A percentile compares a stretch with the other conserved stretches of the same genome.
phyloP scores from a whole-genome alignment of 2,329 filamentous ascomycete species.

The Alternaria arbusti region DNA sequence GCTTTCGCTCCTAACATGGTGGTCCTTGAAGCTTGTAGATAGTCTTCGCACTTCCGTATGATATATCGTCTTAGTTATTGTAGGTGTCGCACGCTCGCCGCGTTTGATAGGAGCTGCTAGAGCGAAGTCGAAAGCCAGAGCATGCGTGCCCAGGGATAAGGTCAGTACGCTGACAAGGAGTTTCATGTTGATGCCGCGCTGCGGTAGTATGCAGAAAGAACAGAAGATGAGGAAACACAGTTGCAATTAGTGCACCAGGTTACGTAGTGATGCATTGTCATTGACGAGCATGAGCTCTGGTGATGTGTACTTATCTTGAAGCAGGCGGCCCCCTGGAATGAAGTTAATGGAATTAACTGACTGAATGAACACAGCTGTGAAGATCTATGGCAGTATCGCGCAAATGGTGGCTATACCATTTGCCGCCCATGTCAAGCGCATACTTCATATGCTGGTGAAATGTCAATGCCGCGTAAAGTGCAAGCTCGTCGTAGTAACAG shows the following conservation, averaged over 20 bases:
- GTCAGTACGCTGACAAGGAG: not conserved
- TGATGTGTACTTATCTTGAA: not conserved
- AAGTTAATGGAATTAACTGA: not conserved
- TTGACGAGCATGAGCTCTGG: not conserved
- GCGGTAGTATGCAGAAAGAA: not conserved
- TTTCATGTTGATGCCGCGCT: not conserved
- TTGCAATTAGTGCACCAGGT: not conserved
- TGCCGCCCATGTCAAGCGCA: not conserved
- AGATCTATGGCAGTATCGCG: not conserved
- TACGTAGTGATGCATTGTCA: not conserved
- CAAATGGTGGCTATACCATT: not conserved
- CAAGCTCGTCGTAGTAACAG: constrained; percentile 15
- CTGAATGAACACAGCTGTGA: not conserved
- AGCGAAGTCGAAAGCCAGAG: not conserved
- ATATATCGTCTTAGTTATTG: not conserved
- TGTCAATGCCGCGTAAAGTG: not conserved
- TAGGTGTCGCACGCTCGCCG: not conserved
- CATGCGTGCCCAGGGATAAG: not conserved
- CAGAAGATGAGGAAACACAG: not conserved
- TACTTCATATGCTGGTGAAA: not conserved
- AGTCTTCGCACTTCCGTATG: not conserved
- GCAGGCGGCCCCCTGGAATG: not conserved
- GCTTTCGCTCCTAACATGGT: not conserved
- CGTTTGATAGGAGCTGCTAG: not conserved
- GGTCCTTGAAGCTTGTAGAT: too few relatives aligned